Percentiles rank a stretch among this genome's conserved stretches.
Evolutionary conservation across 305 asterid species (phyloP).

Genomic region (Fraxinus ornus): DNA sequence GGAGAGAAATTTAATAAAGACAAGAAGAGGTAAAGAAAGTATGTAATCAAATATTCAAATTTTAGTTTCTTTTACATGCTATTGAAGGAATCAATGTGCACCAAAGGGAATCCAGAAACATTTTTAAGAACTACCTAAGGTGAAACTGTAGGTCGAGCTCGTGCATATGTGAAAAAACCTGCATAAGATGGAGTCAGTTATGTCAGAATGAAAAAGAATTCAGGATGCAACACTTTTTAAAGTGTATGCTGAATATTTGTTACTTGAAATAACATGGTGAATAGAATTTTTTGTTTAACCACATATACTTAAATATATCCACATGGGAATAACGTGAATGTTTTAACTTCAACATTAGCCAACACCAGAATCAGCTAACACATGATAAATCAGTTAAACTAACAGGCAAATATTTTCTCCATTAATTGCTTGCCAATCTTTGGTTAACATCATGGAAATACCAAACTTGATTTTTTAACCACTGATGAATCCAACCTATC

Average conservation of each 20-base stretch:
- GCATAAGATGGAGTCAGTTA: conserved; percentile 35
- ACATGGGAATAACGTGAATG: not conserved
- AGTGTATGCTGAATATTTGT: conserved; percentile 1
- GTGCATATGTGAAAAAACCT: conserved; percentile 97
- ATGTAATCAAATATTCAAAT: not conserved
- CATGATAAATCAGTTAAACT: conserved; percentile 16
- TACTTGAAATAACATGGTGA: not conserved
- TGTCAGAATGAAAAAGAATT: not conserved
- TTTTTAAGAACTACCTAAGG: conserved; percentile 63
- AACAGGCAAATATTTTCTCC: not conserved
- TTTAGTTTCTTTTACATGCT: conserved; percentile 5
- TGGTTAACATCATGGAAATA: not conserved
- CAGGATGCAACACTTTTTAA: conserved; percentile 5
- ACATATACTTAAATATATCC: not conserved
- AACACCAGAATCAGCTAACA: conserved; percentile 4
- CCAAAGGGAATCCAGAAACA: not conserved
- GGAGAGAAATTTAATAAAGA: not conserved
- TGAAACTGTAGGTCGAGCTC: conserved; percentile 91
- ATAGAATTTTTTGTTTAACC: not conserved
- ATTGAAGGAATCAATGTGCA: conserved; percentile 10
- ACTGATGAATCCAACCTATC: conserved; percentile 3
- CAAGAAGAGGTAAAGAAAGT: conserved; percentile 6
- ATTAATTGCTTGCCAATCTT: not conserved
- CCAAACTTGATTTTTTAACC: not conserved
- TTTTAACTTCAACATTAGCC: conserved; percentile 4